Evolutionary conservation across 1,139 yeast species (phyloP), one percentile per base, ranked within the genome.

Genomic region (Diutina siamensis): DNA sequence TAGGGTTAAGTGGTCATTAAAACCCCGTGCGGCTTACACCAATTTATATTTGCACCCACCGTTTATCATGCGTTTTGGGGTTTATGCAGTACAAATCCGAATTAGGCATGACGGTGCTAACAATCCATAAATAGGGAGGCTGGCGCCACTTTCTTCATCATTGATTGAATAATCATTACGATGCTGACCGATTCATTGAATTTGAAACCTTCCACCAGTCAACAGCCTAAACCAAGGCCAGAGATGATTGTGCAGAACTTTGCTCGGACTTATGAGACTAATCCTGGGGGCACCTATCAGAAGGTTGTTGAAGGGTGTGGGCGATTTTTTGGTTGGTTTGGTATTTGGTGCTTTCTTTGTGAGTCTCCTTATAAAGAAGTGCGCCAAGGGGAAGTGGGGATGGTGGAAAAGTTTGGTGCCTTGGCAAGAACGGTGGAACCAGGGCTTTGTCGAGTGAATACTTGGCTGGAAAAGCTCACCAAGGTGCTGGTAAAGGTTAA

Each of bases 371-470:
- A 76, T 64, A 66, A 71, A 55, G 66, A 70, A 44, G 84, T 82
- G 40, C 63, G 71, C 40, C 86, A 81, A 61, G 89, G 89, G 57
- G 69, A 76, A 49, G 87, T 82, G 48, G 89, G 88, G 15, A 67
- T 82, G 49, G 71, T 82, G 44, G 82, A 83, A 47, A 71, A 75
- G 41, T 82, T 80, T 58, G 89, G 89, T 55, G 80, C 83, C 46
- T 69, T 81, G 52, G 68, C 81, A 49, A 68, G 80, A 58, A 68
- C 81, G 7, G 83, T 76, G 35, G 88, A 81, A 57, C 87, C 88
- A 2, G 89, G 89, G 45, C 69, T 81, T 48, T 68, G 75, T 21
- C 76, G 76, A 54, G 79, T 82, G 46, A 81, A 81, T 58, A 78
- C 80, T 15, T 68, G 82, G 68, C 70, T 80, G 44, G 88, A 82